Evolutionary conservation across 495 filamentous ascomycete genomes (phyloP).

Genomic region (Talaromyces adpressus): DNA sequence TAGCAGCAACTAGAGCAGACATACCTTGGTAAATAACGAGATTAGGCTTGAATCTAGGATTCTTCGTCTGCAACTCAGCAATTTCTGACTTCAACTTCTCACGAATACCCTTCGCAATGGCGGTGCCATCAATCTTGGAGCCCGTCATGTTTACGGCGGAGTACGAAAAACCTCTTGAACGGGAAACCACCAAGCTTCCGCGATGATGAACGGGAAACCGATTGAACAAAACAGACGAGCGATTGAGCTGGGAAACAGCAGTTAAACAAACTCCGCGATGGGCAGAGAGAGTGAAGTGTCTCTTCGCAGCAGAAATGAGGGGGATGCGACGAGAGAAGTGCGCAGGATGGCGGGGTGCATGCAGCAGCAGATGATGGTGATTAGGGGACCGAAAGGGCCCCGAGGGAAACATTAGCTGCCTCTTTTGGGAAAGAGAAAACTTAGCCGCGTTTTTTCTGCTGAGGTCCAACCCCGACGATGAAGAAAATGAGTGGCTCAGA

Average conservation of each 20-base stretch:
- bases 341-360: conserved; percentile 5
- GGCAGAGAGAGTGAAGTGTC: not conserved
- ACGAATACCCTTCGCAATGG: conserved; percentile 84
- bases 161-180: not conserved
- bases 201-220: not conserved
- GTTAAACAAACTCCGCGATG: not conserved
- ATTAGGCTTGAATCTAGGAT: conserved; percentile 80
- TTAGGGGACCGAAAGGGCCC: conserved; percentile 6
- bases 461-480: not conserved
- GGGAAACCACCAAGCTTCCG: conserved; percentile 3
- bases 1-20: conserved; percentile 14
- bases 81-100: conserved; percentile 73
- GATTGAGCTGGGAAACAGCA: not conserved
- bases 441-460: not conserved
- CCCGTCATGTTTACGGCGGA: conserved; percentile 63
- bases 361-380: not conserved
- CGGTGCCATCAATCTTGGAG: conserved; percentile 90
- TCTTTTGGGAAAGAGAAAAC: conserved; percentile 2
- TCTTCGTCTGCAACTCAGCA: conserved; percentile 66
- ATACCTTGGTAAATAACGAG: conserved; percentile 90
- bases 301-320: not conserved
- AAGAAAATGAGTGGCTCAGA: not conserved
- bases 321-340: not conserved
- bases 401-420: conserved; percentile 8
- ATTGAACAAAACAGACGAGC: not conserved